Evolutionary conservation across 768 basidiomycete genomes (phyloP).

Genomic region (Tulasnella sp.): DNA sequence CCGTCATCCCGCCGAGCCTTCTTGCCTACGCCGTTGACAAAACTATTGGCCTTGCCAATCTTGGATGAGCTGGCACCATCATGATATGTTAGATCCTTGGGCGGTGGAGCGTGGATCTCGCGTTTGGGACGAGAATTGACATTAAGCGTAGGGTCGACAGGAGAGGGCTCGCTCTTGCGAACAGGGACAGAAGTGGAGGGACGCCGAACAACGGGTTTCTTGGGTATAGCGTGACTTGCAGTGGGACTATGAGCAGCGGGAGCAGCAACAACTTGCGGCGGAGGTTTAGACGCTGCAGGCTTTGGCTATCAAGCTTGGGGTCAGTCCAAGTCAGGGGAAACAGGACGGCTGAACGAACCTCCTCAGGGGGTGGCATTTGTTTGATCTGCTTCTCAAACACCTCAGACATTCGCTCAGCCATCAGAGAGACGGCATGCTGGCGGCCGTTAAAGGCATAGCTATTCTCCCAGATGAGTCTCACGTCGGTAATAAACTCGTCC

Average conservation of each 20-base stretch:
- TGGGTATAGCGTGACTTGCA: slow-evolving; percentile 29
- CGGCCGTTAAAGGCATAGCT: slow-evolving; percentile 87
- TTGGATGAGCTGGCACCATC: slow-evolving; percentile 57
- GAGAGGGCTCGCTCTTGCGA: slow-evolving; percentile 55
- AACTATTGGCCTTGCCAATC: slow-evolving; percentile 25
- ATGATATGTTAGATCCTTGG: slow-evolving; percentile 78
- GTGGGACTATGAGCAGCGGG: slow-evolving; percentile 1
- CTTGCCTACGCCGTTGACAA: slow-evolving; percentile 11
- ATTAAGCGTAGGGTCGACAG: neutral
- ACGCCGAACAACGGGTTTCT: slow-evolving; percentile 43
- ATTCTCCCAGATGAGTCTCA: slow-evolving; percentile 81
- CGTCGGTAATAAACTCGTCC: slow-evolving; percentile 74
- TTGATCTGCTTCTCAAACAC: slow-evolving; percentile 82
- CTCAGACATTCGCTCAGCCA: slow-evolving; percentile 71
- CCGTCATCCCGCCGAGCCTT: slow-evolving; percentile 42
- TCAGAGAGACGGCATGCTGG: slow-evolving; percentile 64
- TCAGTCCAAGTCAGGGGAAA: neutral
- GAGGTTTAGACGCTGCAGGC: slow-evolving; percentile 1
- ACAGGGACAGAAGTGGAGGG: slow-evolving; percentile 71
- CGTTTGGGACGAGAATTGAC: slow-evolving; percentile 68
- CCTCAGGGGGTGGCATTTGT: slow-evolving; percentile 62
- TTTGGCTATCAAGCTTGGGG: slow-evolving; percentile 4
- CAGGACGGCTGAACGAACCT: slow-evolving; percentile 38
- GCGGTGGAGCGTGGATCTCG: slow-evolving; percentile 91
- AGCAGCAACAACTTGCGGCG: slow-evolving; percentile 19